Conservation (phyloP, 2,329 filamentous ascomycete genomes). For the Botrytis paeoniae region DNA sequence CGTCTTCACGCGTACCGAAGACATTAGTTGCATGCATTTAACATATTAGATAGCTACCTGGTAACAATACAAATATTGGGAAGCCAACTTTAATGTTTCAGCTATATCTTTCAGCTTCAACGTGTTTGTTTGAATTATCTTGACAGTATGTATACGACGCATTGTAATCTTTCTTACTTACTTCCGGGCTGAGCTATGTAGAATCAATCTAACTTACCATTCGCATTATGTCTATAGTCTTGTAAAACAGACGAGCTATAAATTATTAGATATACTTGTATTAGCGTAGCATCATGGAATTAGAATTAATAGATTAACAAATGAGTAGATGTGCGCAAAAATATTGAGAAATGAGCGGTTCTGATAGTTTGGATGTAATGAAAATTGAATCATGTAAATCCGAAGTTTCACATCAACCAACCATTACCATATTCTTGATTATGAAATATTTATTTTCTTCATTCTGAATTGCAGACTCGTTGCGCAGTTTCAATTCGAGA, state of each 20-base stretch:
- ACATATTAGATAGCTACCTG: no score
- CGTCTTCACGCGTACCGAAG: not conserved
- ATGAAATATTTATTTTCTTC: not conserved
- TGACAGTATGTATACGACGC: not conserved
- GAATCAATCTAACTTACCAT: not conserved
- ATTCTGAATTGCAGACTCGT: not conserved
- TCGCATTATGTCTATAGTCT: not conserved
- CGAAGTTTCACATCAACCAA: not conserved
- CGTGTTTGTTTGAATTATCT: not conserved
- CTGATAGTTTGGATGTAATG: no score
- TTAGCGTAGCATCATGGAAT: no score
- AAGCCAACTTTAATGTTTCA: not conserved
- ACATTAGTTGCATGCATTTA: not conserved
- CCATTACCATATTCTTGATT: not conserved
- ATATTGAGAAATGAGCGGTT: not conserved
- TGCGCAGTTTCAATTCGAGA: fast-evolving
- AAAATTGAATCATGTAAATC: no score
- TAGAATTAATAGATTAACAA: no score
- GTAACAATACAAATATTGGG: no score
- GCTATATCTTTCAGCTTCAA: not conserved
- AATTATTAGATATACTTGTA: no score
- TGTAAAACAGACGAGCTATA: fast-evolving
- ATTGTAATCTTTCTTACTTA: not conserved
- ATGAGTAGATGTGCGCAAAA: no score
- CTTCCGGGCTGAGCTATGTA: not conserved